Percentiles rank a stretch among this genome's conserved stretches.
These are phyloP conservation scores for Solanum sejunctum DNA, from an alignment of 257 asterid genomes.

Conservation along the genomic window DNA sequence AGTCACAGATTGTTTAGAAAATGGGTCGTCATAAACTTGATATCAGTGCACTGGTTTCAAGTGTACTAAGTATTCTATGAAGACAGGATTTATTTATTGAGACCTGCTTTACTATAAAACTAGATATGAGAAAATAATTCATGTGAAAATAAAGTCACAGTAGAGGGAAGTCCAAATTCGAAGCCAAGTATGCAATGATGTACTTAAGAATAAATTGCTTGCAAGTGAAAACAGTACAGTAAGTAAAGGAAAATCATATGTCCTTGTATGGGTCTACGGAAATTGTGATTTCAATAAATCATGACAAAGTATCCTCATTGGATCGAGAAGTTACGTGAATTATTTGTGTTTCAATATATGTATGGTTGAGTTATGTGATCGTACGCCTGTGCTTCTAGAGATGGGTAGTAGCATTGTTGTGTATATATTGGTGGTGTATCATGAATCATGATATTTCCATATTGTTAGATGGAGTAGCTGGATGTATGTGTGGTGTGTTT, in stretches of 20 bases:
- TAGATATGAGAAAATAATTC: background rate
- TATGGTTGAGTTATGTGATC: background rate
- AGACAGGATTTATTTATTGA: background rate
- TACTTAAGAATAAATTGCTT: no score
- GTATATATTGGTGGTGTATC: background rate
- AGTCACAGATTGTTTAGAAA: background rate
- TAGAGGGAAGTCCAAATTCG: background rate
- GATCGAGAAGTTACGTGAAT: no score
- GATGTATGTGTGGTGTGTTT: background rate
- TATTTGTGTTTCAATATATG: no score
- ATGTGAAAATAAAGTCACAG: background rate
- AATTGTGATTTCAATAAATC: no score
- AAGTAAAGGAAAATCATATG: background rate
- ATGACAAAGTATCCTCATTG: no score
- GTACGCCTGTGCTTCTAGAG: background rate
- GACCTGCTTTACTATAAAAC: background rate
- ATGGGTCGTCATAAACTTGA: background rate
- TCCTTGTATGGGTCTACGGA: no score
- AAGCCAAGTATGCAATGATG: background rate
- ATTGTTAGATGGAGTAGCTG: background rate
- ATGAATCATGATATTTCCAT: background rate
- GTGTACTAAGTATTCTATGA: background rate
- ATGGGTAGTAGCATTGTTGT: background rate
- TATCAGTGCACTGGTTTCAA: background rate
- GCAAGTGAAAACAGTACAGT: background rate